phyloP scores from a whole-genome alignment of 257 asterid species.

The Echites panduratus region DNA sequence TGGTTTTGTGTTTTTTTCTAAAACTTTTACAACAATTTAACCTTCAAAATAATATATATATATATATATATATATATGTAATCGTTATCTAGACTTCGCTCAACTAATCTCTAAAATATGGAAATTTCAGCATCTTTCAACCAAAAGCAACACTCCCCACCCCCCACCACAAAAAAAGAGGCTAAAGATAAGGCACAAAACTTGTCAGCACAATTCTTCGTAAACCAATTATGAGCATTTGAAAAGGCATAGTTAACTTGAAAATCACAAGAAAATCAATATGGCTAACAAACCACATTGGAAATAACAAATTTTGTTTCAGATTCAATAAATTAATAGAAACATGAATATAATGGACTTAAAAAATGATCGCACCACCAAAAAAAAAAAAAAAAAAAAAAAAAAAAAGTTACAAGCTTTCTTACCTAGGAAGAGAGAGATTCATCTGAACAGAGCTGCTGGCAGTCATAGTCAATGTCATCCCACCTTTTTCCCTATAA shows the following conservation, averaged over 20 bases:
- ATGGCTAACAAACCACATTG: not conserved
- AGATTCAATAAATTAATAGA: not conserved
- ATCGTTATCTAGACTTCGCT: too few species aligned
- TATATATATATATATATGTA: too few species aligned
- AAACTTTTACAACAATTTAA: too few species aligned
- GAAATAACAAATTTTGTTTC: not conserved
- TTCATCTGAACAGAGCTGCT: slow-evolving; percentile 91
- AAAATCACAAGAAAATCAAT: not conserved
- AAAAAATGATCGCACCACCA: too few species aligned
- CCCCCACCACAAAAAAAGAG: not conserved
- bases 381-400: too few species aligned
- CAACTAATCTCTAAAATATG: not conserved
- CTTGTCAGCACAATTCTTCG: not conserved
- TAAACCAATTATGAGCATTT: not conserved
- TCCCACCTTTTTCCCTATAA: slow-evolving; percentile 98
- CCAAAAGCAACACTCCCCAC: not conserved
- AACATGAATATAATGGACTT: not conserved
- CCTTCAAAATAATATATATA: too few species aligned
- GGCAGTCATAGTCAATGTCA: slow-evolving; percentile 85
- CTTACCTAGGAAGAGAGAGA: slow-evolving; percentile 68
- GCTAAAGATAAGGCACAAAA: too few species aligned
- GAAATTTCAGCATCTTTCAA: not conserved
- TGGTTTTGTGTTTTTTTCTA: too few species aligned
- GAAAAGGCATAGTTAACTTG: not conserved
- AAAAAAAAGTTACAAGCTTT: not conserved